phyloP scores from a whole-genome alignment of 2,329 filamentous ascomycete genomes.

The Aspergillus pseudoviridinutans region DNA sequence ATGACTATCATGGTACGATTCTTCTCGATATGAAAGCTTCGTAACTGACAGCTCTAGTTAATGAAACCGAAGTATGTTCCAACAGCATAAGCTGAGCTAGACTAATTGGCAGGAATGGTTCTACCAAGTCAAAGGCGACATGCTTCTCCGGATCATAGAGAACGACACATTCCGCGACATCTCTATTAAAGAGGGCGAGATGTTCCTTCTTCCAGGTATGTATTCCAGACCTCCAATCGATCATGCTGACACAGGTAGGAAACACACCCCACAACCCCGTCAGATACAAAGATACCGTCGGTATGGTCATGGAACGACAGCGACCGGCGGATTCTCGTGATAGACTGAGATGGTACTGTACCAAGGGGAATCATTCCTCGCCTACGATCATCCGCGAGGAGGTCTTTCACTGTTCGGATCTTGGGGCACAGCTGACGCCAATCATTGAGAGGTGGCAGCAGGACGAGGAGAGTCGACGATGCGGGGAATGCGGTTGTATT shows the following conservation, averaged over 20 bases:
- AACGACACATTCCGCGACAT: conserved; percentile 13
- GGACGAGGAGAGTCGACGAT: conserved; percentile 9
- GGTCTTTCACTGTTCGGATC: conserved; percentile 13
- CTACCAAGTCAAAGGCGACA: conserved; percentile 17
- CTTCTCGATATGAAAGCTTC: not conserved
- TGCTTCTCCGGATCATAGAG: conserved; percentile 14
- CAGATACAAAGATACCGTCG: conserved; percentile 80
- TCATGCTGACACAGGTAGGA: not conserved
- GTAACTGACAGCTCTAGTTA: conserved; percentile 2
- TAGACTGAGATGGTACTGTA: conserved; percentile 72
- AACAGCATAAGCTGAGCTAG: not conserved
- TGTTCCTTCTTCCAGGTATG: conserved; percentile 14
- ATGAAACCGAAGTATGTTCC: conserved; percentile 11
- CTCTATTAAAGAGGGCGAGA: conserved; percentile 14
- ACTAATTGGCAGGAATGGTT: conserved; percentile 15
- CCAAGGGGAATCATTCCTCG: conserved; percentile 2
- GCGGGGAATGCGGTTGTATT: conserved; percentile 9
- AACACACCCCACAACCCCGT: conserved; percentile 81
- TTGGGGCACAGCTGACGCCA: conserved; percentile 11
- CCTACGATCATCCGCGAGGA: conserved; percentile 15
- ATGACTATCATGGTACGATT: conserved; percentile 16
- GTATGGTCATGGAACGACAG: conserved; percentile 79
- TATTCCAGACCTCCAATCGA: not conserved
- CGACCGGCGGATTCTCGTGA: conserved; percentile 67
- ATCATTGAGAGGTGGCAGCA: conserved; percentile 14